Evolutionary conservation across 2,329 filamentous ascomycete genomes (phyloP).

Genomic region (Alternaria hordeiaustralica): DNA sequence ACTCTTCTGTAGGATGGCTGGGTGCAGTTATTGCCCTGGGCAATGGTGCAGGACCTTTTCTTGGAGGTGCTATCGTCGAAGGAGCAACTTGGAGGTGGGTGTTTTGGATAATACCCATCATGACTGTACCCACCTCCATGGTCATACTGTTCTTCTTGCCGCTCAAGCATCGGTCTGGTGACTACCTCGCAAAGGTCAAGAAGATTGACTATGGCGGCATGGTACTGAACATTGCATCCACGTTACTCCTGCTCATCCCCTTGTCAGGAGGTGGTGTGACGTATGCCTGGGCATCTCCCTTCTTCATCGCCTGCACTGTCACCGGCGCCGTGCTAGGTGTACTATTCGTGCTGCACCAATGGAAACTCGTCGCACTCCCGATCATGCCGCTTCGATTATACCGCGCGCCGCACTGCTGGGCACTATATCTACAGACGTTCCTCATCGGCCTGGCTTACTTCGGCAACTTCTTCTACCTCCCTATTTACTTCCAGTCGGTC

Average conservation of each 20-base stretch:
- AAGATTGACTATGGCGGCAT: slow-evolving; percentile 68
- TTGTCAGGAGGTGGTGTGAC: slow-evolving; percentile 67
- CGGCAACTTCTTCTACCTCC: slow-evolving; percentile 65
- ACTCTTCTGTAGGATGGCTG: slow-evolving; percentile 12
- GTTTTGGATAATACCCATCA: slow-evolving; percentile 27
- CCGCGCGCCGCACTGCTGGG: slow-evolving; percentile 58
- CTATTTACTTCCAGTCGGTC: slow-evolving; percentile 68
- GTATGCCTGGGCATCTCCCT: slow-evolving; percentile 62
- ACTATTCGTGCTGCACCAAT: slow-evolving; percentile 62
- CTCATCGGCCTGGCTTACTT: slow-evolving; percentile 67
- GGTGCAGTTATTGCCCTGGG: slow-evolving; percentile 27
- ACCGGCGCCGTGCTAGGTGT: slow-evolving; percentile 56
- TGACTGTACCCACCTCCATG: slow-evolving; percentile 14
- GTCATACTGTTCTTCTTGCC: slow-evolving; percentile 24
- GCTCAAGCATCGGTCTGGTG: slow-evolving; percentile 54
- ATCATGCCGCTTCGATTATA: slow-evolving; percentile 67
- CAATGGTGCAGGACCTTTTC: slow-evolving; percentile 26
- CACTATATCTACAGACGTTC: slow-evolving; percentile 65
- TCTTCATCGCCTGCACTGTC: slow-evolving; percentile 65
- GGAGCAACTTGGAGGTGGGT: slow-evolving; percentile 22
- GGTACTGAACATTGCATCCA: slow-evolving; percentile 60
- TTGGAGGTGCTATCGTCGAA: slow-evolving; percentile 26
- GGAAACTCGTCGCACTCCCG: slow-evolving; percentile 62
- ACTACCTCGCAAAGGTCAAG: slow-evolving; percentile 56
- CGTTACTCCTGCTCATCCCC: slow-evolving; percentile 69